Conservation (phyloP, 2,329 filamentous ascomycete genomes). For the Aspergillus sp. region DNA sequence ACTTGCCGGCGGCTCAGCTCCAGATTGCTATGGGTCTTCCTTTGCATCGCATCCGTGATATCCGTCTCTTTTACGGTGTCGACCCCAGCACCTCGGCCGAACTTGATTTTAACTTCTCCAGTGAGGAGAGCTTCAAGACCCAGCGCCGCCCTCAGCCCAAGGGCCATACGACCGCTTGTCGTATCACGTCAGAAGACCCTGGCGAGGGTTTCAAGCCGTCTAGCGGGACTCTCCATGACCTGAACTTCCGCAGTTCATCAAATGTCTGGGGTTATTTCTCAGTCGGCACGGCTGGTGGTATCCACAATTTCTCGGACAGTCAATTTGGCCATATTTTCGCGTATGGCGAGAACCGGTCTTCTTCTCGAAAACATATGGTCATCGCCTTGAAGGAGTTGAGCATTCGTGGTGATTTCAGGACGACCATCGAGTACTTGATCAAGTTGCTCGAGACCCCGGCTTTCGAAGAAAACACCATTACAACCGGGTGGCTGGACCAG, state of each 20-base stretch:
- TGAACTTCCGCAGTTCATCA: conserved; percentile 97
- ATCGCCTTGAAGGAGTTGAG: conserved; percentile 96
- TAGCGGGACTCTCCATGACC: conserved; percentile 95
- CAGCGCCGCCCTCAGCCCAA: conserved; percentile 88
- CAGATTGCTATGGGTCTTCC: conserved; percentile 99
- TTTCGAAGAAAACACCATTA: conserved; percentile 98
- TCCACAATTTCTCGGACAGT: conserved; percentile 98
- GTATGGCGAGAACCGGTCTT: conserved; percentile 92
- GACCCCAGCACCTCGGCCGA: conserved; percentile 77
- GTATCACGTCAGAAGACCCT: conserved; percentile 97
- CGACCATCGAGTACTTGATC: conserved; percentile 96
- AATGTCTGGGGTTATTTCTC: conserved; percentile 99
- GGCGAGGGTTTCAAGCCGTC: conserved; percentile 99
- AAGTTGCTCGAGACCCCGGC: conserved; percentile 97
- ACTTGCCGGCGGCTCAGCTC: conserved; percentile 90
- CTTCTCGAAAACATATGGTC: conserved; percentile 98
- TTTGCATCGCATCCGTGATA: conserved; percentile 89
- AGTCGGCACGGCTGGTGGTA: conserved; percentile 88
- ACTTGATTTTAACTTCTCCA: conserved; percentile 95
- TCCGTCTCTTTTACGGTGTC: conserved; percentile 88
- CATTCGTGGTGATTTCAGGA: conserved; percentile 98
- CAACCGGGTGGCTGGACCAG: conserved; percentile 97
- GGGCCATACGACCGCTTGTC: conserved; percentile 94
- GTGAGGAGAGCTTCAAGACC: conserved; percentile 67
- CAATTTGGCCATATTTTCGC: conserved; percentile 99